These are phyloP conservation scores for Logfia minima DNA, from an alignment of 129 eudicot species.

Conservation along the genomic window DNA sequence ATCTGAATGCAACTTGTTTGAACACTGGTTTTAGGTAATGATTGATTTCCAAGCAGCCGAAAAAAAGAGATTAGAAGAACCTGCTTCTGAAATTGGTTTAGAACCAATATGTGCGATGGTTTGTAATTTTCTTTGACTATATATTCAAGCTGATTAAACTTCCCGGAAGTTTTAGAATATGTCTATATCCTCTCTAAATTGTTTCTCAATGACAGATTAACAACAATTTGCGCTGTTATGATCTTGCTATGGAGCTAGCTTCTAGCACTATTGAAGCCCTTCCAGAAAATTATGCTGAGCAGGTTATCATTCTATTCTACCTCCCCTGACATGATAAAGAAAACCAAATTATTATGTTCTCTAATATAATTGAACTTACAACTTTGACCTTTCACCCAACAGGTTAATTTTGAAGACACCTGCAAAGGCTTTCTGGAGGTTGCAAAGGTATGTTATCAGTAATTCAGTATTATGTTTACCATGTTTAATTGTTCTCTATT, in stretches of 20 bases:
- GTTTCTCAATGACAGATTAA: constrained; percentile 56
- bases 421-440: constrained; percentile 99
- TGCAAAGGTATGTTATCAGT: constrained; percentile 61
- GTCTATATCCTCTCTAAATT: constrained; percentile 8
- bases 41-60: constrained; percentile 93
- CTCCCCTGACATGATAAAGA: constrained; percentile 2
- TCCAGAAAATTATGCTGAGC: constrained; percentile 83
- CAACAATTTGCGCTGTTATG: constrained; percentile 92
- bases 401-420: constrained; percentile 97
- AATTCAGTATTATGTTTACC: background rate
- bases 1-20: constrained; percentile 20
- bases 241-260: constrained; percentile 95
- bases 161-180: background rate
- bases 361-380: constrained; percentile 2
- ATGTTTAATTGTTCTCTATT: background rate
- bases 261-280: constrained; percentile 95
- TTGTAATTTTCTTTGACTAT: constrained; percentile 20
- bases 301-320: constrained; percentile 42
- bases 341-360: background rate
- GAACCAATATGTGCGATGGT: constrained; percentile 98
- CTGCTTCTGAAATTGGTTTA: constrained; percentile 96
- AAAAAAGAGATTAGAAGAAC: constrained; percentile 85
- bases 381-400: constrained; percentile 29
- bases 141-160: constrained; percentile 4
- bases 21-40: constrained; percentile 63